Evolutionary conservation across 352 stramenopile species (phyloP).

Genomic region (Globisporangium iwayamae): DNA sequence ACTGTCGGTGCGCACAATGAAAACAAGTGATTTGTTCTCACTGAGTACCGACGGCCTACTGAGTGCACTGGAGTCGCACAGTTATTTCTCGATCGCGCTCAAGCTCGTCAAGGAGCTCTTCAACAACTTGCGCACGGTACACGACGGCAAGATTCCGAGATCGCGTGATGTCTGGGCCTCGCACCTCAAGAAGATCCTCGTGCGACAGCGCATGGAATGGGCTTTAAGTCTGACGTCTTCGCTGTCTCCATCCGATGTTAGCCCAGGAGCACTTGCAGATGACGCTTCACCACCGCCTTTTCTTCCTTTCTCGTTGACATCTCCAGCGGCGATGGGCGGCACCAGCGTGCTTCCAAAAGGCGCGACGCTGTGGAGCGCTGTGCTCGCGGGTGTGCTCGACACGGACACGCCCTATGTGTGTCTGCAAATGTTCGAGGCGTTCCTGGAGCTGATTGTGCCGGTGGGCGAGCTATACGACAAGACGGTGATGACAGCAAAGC

Average conservation of each 20-base stretch:
- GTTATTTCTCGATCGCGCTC: constrained; percentile 19
- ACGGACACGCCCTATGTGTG: constrained; percentile 30
- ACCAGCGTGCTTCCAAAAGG: constrained; percentile 6
- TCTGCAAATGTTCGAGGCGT: constrained; percentile 33
- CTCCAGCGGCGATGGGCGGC: neutral
- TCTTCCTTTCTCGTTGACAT: constrained; percentile 1
- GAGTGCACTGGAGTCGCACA: constrained; percentile 19
- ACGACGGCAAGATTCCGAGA: constrained; percentile 7
- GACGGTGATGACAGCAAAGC: constrained; percentile 1
- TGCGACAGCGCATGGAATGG: constrained; percentile 19
- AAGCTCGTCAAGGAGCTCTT: constrained; percentile 20
- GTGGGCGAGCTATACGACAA: constrained; percentile 21
- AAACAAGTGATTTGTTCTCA: constrained; percentile 21
- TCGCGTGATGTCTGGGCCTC: constrained; percentile 17
- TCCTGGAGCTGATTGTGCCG: constrained; percentile 36
- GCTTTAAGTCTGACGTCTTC: constrained; percentile 9
- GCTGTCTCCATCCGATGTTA: neutral
- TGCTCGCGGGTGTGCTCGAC: constrained; percentile 17
- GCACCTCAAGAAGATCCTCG: constrained; percentile 18
- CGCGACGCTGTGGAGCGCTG: constrained; percentile 19
- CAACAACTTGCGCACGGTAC: constrained; percentile 1
- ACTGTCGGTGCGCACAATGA: constrained; percentile 17
- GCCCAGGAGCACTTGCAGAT: neutral
- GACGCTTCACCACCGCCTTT: neutral
- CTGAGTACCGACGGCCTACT: constrained; percentile 12